Percentiles rank a stretch among this genome's conserved stretches.
phyloP scores from a whole-genome alignment of 306 rosid genomes.

The Sesbania bispinosa region DNA sequence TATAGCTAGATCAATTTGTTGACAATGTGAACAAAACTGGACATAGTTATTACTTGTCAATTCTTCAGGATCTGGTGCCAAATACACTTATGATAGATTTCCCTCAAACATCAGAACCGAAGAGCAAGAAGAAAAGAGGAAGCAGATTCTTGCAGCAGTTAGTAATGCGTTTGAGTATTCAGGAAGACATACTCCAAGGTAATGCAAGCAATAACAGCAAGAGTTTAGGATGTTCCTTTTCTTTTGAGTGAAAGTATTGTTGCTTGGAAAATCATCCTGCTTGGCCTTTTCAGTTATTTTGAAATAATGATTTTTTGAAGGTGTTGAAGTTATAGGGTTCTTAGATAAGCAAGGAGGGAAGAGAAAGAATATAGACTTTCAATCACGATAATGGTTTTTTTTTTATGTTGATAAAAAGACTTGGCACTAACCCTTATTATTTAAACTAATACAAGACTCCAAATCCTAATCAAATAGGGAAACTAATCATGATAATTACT shows the following conservation, averaged over 20 bases:
- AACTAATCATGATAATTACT: no score
- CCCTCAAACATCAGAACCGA: constrained; percentile 75
- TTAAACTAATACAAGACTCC: no score
- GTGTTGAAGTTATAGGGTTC: no score
- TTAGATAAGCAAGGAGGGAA: no score
- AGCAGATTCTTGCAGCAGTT: constrained; percentile 74
- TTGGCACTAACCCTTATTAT: no score
- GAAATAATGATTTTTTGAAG: not conserved
- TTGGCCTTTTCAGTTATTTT: not conserved
- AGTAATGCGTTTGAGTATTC: constrained; percentile 84
- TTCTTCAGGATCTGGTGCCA: constrained; percentile 74
- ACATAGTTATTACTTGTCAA: constrained; percentile 9
- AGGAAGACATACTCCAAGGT: constrained; percentile 80
- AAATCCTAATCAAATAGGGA: no score
- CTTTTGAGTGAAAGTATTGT: not conserved
- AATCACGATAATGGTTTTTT: no score
- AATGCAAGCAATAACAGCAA: constrained; percentile 24
- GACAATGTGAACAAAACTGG: constrained; percentile 5
- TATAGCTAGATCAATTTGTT: not conserved
- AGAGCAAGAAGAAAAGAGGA: constrained; percentile 94
- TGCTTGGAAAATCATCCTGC: constrained; percentile 16
- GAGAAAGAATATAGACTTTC: no score
- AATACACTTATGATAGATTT: constrained; percentile 79
- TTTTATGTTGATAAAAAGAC: no score
- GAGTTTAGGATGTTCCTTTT: constrained; percentile 1